Conservation (phyloP, 129 eudicot genomes). For the Rutidosis leptorrhynchoides region DNA sequence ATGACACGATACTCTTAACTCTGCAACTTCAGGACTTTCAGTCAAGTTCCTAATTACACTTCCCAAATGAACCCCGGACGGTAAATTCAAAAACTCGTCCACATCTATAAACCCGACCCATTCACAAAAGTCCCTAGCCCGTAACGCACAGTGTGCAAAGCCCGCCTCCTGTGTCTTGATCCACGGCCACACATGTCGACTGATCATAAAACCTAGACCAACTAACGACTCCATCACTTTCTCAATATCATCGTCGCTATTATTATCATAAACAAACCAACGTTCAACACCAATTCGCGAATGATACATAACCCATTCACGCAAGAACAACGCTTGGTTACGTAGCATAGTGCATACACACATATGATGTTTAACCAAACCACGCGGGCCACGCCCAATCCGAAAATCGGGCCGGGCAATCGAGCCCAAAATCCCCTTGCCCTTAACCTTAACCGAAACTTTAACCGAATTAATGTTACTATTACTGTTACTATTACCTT, state of each 20-base stretch:
- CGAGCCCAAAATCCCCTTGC: constrained; percentile 38
- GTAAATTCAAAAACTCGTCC: constrained; percentile 68
- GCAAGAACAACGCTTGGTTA: constrained; percentile 65
- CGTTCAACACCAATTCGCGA: constrained; percentile 52
- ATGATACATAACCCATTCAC: constrained; percentile 76
- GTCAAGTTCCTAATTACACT: constrained; percentile 32
- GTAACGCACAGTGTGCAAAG: constrained; percentile 72
- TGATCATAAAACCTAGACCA: constrained; percentile 36
- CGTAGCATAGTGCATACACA: constrained; percentile 81
- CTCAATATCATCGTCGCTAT: constrained; percentile 59
- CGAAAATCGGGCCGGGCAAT: constrained; percentile 43
- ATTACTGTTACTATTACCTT: no score
- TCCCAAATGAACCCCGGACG: constrained; percentile 28
- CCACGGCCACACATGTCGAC: constrained; percentile 75
- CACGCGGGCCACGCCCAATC: constrained; percentile 9
- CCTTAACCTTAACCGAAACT: constrained; percentile 56
- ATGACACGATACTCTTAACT: constrained; percentile 50
- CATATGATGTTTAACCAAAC: constrained; percentile 30
- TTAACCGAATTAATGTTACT: constrained; percentile 26
- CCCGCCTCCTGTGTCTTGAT: constrained; percentile 89
- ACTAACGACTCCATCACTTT: constrained; percentile 31
- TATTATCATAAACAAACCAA: constrained; percentile 76
- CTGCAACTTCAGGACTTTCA: constrained; percentile 38
- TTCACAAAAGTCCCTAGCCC: constrained; percentile 55
- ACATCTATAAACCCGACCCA: constrained; percentile 86